Evolutionary conservation across 2,329 filamentous ascomycete species (phyloP).

Genomic region (Exophiala spinifera): DNA sequence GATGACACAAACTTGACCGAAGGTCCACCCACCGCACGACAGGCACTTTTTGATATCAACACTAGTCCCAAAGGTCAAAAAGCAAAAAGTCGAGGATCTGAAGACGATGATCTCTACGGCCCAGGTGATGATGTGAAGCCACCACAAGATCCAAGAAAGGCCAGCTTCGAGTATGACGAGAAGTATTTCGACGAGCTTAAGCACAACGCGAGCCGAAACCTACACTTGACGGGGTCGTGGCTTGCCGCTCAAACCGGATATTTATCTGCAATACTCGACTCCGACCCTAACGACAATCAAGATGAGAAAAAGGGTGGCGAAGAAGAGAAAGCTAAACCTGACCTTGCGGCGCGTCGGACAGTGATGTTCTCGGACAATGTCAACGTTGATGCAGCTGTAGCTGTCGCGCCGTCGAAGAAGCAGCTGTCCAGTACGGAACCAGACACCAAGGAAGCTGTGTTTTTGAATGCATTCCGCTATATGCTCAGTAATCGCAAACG

Average conservation of each 20-base stretch:
- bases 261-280: constrained; percentile 61
- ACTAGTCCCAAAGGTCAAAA: not conserved
- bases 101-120: constrained; percentile 28
- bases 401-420: constrained; percentile 37
- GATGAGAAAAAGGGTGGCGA: constrained; percentile 35
- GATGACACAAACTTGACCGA: constrained; percentile 49
- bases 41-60: constrained; percentile 28
- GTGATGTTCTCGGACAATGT: constrained; percentile 10
- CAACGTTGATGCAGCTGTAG: constrained; percentile 9
- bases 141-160: constrained; percentile 27
- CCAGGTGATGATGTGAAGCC: constrained; percentile 15
- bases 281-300: constrained; percentile 43
- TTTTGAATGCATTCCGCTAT: constrained; percentile 82
- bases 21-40: constrained; percentile 64
- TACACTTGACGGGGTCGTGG: constrained; percentile 85
- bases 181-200: constrained; percentile 72
- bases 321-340: constrained; percentile 9
- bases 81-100: constrained; percentile 11
- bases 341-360: constrained; percentile 6
- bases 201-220: constrained; percentile 65
- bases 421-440: constrained; percentile 46
- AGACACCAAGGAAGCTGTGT: constrained; percentile 63
- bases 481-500: constrained; percentile 63
- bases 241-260: constrained; percentile 77
- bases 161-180: constrained; percentile 67